These are phyloP conservation scores for Bjerkandera adusta DNA, from an alignment of 1,284 basidiomycete genomes.

Conservation along the genomic window DNA sequence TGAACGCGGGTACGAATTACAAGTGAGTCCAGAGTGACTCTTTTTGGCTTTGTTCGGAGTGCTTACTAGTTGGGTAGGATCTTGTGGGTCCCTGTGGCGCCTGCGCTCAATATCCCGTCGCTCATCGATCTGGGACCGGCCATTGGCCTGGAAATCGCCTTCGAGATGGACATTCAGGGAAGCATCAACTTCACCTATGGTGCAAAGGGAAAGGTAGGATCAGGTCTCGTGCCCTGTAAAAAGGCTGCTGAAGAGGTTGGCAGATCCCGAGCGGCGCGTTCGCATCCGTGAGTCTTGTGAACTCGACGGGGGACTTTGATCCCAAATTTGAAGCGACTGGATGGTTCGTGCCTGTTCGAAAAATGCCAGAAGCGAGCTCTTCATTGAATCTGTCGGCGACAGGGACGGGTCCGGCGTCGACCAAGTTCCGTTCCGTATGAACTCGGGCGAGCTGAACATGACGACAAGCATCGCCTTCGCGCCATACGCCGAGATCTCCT, in stretches of 20 bases:
- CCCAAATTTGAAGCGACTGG: constrained; percentile 1
- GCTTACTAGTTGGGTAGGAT: too few species aligned
- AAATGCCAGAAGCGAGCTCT: neutral
- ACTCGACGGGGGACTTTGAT: constrained; percentile 7
- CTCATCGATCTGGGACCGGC: constrained; percentile 10
- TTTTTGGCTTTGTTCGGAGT: neutral
- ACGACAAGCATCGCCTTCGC: constrained; percentile 7
- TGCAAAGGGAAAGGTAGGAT: constrained; percentile 4
- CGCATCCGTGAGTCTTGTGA: constrained; percentile 12
- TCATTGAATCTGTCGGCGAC: neutral
- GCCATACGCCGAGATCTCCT: constrained; percentile 10
- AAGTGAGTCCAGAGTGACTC: constrained; percentile 1
- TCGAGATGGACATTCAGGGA: constrained; percentile 5
- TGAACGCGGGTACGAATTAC: constrained; percentile 2
- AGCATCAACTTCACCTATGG: constrained; percentile 14
- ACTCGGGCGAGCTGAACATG: constrained; percentile 9
- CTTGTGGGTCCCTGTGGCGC: neutral
- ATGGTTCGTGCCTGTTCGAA: constrained; percentile 4
- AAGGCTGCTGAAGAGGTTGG: neutral
- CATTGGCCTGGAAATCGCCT: constrained; percentile 10
- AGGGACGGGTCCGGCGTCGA: constrained; percentile 7
- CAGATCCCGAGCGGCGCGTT: constrained; percentile 11
- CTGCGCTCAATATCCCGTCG: constrained; percentile 3
- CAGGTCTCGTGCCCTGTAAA: neutral
- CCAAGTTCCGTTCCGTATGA: constrained; percentile 11